These are phyloP conservation scores for Thermochaetoides dissita DNA, from an alignment of 2,329 filamentous ascomycete species.

Conservation along the genomic window DNA sequence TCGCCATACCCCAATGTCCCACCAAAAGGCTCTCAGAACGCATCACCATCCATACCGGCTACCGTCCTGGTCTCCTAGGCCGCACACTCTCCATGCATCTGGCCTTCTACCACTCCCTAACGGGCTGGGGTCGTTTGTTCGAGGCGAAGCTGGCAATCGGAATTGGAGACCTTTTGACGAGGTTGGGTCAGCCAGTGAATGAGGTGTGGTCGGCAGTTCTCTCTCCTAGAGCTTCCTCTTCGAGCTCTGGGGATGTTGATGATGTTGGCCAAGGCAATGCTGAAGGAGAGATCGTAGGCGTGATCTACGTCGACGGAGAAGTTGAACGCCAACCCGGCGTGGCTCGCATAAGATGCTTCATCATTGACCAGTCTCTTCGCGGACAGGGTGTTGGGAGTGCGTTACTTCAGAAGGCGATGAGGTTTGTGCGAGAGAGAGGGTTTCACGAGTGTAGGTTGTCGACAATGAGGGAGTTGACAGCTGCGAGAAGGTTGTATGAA, in stretches of 20 bases:
- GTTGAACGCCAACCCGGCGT: constrained; percentile 6
- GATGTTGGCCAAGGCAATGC: too few species aligned
- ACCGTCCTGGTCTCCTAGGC: constrained; percentile 18
- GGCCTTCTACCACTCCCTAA: constrained; percentile 12
- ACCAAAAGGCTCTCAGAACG: too few species aligned
- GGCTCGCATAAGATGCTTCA: constrained; percentile 18
- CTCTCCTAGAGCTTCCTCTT: background rate
- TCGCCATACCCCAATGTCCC: too few species aligned
- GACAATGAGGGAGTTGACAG: constrained; percentile 14
- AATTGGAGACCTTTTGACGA: constrained; percentile 12
- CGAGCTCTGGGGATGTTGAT: too few species aligned
- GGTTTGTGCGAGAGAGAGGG: constrained; percentile 14
- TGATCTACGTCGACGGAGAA: constrained; percentile 19
- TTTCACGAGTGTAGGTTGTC: constrained; percentile 15
- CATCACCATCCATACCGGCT: constrained; percentile 16
- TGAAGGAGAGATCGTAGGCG: constrained; percentile 15
- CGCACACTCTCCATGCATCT: constrained; percentile 19
- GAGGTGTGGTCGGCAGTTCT: constrained; percentile 18
- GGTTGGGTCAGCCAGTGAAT: constrained; percentile 14
- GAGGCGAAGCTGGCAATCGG: constrained; percentile 13
- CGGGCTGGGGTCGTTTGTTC: constrained; percentile 15
- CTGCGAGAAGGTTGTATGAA: constrained; percentile 17
- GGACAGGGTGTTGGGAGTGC: constrained; percentile 16
- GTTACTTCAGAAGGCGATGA: constrained; percentile 16
- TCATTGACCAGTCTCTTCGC: constrained; percentile 15